Conservation (phyloP, 805 yeast species). For the Ogataea trehaloabstinens region DNA sequence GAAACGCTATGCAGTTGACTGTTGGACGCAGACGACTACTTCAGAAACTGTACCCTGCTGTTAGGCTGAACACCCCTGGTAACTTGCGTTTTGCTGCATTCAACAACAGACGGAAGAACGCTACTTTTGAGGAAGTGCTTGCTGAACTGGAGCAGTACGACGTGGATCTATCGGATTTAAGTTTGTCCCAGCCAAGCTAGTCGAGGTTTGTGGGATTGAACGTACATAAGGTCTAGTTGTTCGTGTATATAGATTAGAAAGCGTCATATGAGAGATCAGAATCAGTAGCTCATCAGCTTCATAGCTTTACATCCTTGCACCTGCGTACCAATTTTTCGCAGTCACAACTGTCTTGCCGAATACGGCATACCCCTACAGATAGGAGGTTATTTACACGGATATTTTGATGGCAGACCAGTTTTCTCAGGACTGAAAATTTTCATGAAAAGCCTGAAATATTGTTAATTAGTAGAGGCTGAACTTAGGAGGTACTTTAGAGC, state of each 20-base stretch:
- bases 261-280: no score
- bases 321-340: not conserved
- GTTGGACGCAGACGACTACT: conserved; percentile 68
- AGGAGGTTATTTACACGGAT: not conserved
- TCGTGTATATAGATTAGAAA: conserved; percentile 8
- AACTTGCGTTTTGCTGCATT: conserved; percentile 47
- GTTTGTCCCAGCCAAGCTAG: conserved; percentile 1
- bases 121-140: conserved; percentile 48
- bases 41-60: conserved; percentile 51
- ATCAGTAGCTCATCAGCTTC: no score
- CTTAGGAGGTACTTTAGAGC: not conserved
- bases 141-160: conserved; percentile 44
- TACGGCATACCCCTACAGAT: not conserved
- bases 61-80: conserved; percentile 40
- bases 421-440: conserved; percentile 10
- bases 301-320: no score
- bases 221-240: no score
- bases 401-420: conserved; percentile 4
- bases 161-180: conserved; percentile 34
- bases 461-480: no score
- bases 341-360: not conserved
- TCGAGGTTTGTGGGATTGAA: no score
- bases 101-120: conserved; percentile 40
- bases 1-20: conserved; percentile 45
- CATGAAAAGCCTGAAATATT: conserved; percentile 7